Percentiles rank a stretch among this genome's conserved stretches.
Evolutionary conservation across 2,329 filamentous ascomycete species (phyloP).

Genomic region (Stachybotrys chartarum): DNA sequence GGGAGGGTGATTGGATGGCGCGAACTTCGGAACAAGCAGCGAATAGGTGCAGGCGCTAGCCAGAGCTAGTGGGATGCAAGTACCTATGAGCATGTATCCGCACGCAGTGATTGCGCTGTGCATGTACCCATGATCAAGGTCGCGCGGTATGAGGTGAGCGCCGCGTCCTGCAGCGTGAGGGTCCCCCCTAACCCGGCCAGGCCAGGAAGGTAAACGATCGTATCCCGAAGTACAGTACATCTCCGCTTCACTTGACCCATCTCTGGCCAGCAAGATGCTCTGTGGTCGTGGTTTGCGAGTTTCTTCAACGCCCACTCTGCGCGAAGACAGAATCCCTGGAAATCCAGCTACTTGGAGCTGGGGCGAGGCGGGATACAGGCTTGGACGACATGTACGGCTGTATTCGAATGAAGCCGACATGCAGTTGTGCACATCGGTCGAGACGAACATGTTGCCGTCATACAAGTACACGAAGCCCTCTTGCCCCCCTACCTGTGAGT

Average conservation of each 20-base stretch:
- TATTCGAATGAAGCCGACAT: no score
- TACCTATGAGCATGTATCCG: neutral
- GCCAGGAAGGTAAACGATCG: neutral
- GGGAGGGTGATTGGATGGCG: neutral
- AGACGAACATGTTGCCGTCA: no score
- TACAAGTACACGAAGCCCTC: no score
- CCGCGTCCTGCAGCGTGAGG: neutral
- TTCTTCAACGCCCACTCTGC: neutral
- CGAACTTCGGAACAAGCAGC: neutral
- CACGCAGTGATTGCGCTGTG: neutral
- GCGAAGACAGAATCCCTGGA: no score
- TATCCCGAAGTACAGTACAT: neutral
- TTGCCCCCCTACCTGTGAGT: no score
- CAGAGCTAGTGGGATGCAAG: neutral
- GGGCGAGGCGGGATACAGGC: no score
- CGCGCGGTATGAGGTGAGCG: neutral
- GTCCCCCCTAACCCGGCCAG: no score
- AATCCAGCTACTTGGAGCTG: no score
- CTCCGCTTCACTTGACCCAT: neutral
- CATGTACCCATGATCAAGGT: neutral
- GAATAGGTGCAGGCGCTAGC: neutral
- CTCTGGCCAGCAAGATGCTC: no score
- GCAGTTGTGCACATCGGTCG: no score
- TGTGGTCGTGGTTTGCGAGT: no score
- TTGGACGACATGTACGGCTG: no score